Base-by-base conservation (phyloP, 768 basidiomycete genomes). In the Trichaptum fuscoviolaceum region DNA sequence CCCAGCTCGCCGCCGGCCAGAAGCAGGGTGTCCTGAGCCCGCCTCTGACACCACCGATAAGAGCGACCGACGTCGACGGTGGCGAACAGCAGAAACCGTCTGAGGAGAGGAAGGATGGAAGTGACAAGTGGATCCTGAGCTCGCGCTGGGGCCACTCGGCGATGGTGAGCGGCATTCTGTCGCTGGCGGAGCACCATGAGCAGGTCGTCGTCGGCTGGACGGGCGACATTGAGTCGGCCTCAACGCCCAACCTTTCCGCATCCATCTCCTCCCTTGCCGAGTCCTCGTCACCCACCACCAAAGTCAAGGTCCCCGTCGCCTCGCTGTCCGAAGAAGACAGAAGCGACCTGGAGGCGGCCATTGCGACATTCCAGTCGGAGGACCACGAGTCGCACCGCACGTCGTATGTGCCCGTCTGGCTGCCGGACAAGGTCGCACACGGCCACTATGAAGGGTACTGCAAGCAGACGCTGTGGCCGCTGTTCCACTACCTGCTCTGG, bases 401-500 rank as follows among this genome's bases (percentile, higher is more conserved):
- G 62, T 83, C 79, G 17, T 97, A 93, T 70, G 85, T 92, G 7
- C 95, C 96, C 5, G 92, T 99, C 15, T 97, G 93, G 92, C 81
- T 96, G 36, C 89, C 92, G 71, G 92, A 94, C 71, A 86, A 90
- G 75, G 86, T 95, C 52, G 95, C 93, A 24, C 92, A 95, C 72
- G 93, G 90, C 0, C 95, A 97, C 75, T 97, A 98, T 75, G 95
- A 99, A 70, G 96, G 95, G 0, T 98, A 97, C 76, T 98, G 96
- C 85, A 99, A 99, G 77, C 89, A 91, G 73, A 96, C 89, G 52
- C 87, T 99, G 58, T 99, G 96, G 96, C 96, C 96, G 0, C 80
- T 98, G 57, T 97, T 99, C 85, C 97, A 99, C 79, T 99, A 99
- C 75, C 87, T 99, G 66, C 89, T 98, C 65, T 97, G 96, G 92